Percentiles rank a stretch among this genome's conserved stretches.
Conservation (phyloP, 2,329 filamentous ascomycete genomes). For the Colletotrichum karsti region DNA sequence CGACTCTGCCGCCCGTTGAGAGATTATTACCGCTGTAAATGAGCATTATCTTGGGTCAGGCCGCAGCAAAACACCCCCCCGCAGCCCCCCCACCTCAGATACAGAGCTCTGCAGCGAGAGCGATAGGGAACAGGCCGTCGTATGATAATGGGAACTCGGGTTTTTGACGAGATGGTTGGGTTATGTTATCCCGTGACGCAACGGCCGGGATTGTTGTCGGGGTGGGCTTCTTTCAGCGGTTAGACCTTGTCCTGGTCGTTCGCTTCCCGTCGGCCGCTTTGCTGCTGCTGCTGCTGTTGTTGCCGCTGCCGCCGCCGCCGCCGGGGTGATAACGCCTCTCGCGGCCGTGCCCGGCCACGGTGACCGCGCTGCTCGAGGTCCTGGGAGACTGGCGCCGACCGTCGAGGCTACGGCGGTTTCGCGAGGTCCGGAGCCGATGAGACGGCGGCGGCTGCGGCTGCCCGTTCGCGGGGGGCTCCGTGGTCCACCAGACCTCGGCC, state of each 20-base stretch:
- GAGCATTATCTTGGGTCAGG: neutral
- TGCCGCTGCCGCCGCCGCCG: neutral
- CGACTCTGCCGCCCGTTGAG: conserved; percentile 7
- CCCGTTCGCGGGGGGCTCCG: neutral
- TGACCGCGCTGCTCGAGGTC: neutral
- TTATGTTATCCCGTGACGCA: conserved; percentile 7
- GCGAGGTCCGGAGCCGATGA: neutral
- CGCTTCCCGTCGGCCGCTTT: conserved; percentile 16
- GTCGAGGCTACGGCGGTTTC: conserved; percentile 10
- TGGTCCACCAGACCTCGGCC: neutral
- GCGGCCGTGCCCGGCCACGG: neutral
- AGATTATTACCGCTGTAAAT: neutral
- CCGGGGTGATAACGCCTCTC: conserved; percentile 12
- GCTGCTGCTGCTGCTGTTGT: neutral
- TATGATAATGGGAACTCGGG: neutral
- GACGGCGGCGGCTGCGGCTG: too few relatives aligned
- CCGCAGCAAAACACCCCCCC: neutral
- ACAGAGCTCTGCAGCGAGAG: neutral
- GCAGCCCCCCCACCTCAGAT: neutral
- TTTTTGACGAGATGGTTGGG: neutral
- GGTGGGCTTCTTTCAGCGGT: conserved; percentile 4
- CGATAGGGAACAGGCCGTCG: neutral
- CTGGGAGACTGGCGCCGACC: conserved; percentile 6
- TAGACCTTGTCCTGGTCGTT: conserved; percentile 7
- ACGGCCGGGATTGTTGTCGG: neutral